These are phyloP conservation scores for Pichia californica DNA, from an alignment of 805 yeast genomes.

Conservation along the genomic window DNA sequence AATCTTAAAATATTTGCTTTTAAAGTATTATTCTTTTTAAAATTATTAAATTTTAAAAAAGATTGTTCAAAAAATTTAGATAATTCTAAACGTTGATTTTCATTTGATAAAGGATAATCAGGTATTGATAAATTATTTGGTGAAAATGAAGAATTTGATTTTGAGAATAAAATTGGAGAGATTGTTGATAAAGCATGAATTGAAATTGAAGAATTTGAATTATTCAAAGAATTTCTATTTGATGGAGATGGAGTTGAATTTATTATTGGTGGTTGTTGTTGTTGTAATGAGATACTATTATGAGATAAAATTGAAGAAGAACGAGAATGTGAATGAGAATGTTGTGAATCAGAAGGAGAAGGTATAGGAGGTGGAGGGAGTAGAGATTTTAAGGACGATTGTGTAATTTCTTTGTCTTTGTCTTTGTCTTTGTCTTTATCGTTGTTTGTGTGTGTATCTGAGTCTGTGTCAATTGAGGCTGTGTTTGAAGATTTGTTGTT, in stretches of 20 bases:
- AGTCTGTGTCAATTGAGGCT: too few species aligned
- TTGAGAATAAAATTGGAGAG: slow-evolving; percentile 13
- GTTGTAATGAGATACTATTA: slow-evolving; percentile 1
- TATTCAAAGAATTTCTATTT: slow-evolving; percentile 1
- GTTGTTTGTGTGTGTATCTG: too few species aligned
- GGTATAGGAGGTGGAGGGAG: too few species aligned
- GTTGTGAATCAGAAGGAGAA: too few species aligned
- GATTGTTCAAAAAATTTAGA: slow-evolving; percentile 38
- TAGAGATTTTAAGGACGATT: too few species aligned
- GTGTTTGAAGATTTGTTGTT: too few species aligned
- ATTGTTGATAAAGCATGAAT: not conserved
- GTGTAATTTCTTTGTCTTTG: too few species aligned
- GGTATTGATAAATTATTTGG: not conserved
- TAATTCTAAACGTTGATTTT: slow-evolving; percentile 8
- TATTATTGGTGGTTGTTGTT: not conserved
- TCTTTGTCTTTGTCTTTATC: too few species aligned
- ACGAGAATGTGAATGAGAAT: slow-evolving; percentile 2
- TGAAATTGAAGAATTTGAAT: slow-evolving; percentile 6
- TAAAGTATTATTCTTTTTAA: slow-evolving; percentile 30
- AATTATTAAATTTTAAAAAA: slow-evolving; percentile 36
- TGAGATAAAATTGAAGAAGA: slow-evolving; percentile 7
- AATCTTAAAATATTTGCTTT: slow-evolving; percentile 44
- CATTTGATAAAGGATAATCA: slow-evolving; percentile 12
- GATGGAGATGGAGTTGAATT: not conserved
- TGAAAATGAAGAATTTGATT: slow-evolving; percentile 9